Evolutionary conservation across 2,329 filamentous ascomycete species (phyloP).

Genomic region (Sclerotinia nivalis): DNA sequence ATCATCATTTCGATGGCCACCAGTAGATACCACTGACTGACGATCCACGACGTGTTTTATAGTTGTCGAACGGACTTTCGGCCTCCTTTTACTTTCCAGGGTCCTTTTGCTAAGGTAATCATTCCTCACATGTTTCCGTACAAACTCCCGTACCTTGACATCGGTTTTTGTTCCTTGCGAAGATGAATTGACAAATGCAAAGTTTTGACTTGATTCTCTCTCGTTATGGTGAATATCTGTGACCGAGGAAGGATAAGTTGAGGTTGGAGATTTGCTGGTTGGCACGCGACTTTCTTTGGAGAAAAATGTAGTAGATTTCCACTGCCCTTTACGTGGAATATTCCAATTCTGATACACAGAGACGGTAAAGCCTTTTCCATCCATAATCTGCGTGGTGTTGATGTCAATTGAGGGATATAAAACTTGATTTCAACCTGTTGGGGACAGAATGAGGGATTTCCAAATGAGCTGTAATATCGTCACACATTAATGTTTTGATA

Average conservation of each 20-base stretch:
- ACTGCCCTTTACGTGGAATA: not conserved
- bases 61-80: slow-evolving; percentile 2
- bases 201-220: slow-evolving; percentile 13
- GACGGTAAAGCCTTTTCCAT: not conserved
- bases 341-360: slow-evolving; percentile 15
- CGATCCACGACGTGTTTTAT: not conserved
- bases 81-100: slow-evolving; percentile 4
- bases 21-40: not conserved
- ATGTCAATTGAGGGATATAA: slow-evolving; percentile 3
- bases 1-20: not conserved
- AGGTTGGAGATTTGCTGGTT: not conserved
- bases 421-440: not conserved
- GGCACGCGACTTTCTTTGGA: not conserved
- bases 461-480: not conserved
- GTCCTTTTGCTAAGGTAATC: slow-evolving; percentile 25
- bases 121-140: slow-evolving; percentile 32
- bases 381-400: not conserved
- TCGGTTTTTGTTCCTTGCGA: slow-evolving; percentile 22
- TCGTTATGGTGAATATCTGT: not conserved
- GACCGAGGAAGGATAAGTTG: not conserved
- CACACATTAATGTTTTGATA: not conserved
- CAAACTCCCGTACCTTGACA: slow-evolving; percentile 25
- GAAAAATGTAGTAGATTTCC: not conserved
- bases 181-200: slow-evolving; percentile 29
- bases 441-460: not conserved